A percentile compares a stretch with the other conserved stretches of the same genome.
These are phyloP conservation scores for Tolypocladium pustulatum DNA, from an alignment of 2,329 filamentous ascomycete species.

Conservation along the genomic window DNA sequence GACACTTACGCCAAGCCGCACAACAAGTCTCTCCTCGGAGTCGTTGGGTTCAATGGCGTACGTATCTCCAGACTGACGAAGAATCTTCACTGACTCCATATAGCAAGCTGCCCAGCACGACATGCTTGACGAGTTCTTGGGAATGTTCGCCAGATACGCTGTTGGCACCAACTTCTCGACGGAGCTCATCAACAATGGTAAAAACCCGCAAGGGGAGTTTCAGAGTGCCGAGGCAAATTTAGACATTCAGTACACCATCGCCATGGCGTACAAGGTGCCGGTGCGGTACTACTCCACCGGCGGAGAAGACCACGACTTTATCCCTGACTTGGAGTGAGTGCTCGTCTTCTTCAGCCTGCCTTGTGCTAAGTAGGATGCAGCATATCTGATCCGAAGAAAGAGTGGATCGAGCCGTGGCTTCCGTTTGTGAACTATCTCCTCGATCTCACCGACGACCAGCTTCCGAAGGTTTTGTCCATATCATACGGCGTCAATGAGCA, in stretches of 20 bases:
- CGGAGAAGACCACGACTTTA: conserved; percentile 18
- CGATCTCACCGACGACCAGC: conserved; percentile 35
- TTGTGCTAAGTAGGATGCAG: conserved; percentile 1
- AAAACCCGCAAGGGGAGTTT: conserved; percentile 32
- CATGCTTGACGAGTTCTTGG: conserved; percentile 47
- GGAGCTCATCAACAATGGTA: conserved; percentile 45
- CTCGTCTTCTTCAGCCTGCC: background rate
- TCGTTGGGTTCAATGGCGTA: conserved; percentile 35
- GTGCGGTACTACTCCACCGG: conserved; percentile 22
- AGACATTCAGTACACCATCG: conserved; percentile 25
- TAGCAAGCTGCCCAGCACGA: conserved; percentile 39
- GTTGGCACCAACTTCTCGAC: conserved; percentile 45
- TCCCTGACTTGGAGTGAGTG: conserved; percentile 24
- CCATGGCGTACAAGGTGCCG: conserved; percentile 21
- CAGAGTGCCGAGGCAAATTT: conserved; percentile 23
- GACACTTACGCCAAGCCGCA: conserved; percentile 42
- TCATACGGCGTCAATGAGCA: conserved; percentile 64
- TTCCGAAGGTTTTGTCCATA: conserved; percentile 56
- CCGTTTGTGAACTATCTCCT: conserved; percentile 52
- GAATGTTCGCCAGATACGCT: conserved; percentile 39
- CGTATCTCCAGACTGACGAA: background rate
- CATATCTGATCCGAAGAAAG: conserved; percentile 16
- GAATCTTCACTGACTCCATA: conserved; percentile 3
- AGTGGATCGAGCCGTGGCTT: conserved; percentile 55
- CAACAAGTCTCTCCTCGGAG: conserved; percentile 54